Evolutionary conservation across 257 asterid species (phyloP).

Genomic region (Pogostemon cablin): DNA sequence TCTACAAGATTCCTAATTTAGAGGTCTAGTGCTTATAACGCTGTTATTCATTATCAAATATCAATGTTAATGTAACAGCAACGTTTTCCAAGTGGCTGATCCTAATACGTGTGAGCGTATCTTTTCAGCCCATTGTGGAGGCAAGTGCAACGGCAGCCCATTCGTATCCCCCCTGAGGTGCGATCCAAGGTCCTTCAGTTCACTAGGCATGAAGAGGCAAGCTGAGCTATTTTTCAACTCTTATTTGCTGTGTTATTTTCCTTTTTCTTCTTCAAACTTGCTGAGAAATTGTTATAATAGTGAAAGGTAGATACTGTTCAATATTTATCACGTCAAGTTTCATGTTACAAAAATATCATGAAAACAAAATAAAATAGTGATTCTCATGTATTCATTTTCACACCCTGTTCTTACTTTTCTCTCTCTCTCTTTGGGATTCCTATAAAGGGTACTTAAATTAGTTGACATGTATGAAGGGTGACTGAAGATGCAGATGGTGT

Average conservation of each 20-base stretch:
- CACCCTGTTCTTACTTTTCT: neutral
- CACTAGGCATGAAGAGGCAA: conserved; percentile 52
- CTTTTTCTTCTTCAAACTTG: neutral
- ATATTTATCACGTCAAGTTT: neutral
- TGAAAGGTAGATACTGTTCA: neutral
- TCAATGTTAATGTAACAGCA: neutral
- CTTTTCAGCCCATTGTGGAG: conserved; percentile 70
- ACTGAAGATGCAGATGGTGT: neutral
- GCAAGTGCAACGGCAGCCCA: conserved; percentile 86
- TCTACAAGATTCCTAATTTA: conserved; percentile 69
- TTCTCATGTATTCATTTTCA: neutral
- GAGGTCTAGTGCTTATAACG: conserved; percentile 49
- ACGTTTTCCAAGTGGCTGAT: conserved; percentile 7
- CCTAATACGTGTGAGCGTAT: conserved; percentile 18
- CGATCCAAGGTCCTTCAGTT: conserved; percentile 67
- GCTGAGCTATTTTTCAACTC: conserved; percentile 27
- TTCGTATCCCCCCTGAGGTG: conserved; percentile 72
- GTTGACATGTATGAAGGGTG: neutral
- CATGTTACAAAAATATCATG: neutral
- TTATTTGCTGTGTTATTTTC: neutral
- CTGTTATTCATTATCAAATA: neutral
- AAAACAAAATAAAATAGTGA: neutral
- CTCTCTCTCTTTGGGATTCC: neutral
- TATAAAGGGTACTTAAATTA: neutral
- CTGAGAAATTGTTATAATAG: neutral